A percentile compares a stretch with the other conserved stretches of the same genome.
Conservation (phyloP, 2,329 filamentous ascomycete genomes). For the Basipetospora chlamydospora region DNA sequence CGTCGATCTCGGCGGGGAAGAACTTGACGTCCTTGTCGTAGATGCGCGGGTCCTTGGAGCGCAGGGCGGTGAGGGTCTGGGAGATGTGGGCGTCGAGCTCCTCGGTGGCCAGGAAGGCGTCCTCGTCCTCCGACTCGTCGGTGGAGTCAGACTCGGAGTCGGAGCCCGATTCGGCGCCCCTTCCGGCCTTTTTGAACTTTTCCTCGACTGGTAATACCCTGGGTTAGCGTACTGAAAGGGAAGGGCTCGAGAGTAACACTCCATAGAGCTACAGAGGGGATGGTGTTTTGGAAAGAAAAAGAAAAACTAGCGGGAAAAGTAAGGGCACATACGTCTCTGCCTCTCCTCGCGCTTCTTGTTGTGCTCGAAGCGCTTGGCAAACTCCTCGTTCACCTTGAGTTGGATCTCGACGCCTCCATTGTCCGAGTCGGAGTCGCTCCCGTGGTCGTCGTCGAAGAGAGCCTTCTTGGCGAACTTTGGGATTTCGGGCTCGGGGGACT, state of each 20-base stretch:
- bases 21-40: constrained; percentile 64
- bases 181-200: constrained; percentile 51
- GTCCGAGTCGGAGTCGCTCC: constrained; percentile 22
- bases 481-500: constrained; percentile 7
- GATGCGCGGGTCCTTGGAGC: constrained; percentile 77
- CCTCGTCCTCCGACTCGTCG: constrained; percentile 79
- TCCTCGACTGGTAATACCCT: constrained; percentile 51
- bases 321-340: constrained; percentile 42
- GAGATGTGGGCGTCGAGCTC: constrained; percentile 77
- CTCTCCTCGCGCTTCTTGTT: constrained; percentile 94
- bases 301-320: not conserved
- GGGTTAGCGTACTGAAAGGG: not conserved
- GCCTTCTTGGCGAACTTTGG: constrained; percentile 27
- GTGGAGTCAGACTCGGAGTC: constrained; percentile 47
- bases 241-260: too few species aligned
- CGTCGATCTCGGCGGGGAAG: constrained; percentile 38
- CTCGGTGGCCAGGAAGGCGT: constrained; percentile 73
- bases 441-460: constrained; percentile 41
- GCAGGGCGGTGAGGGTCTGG: constrained; percentile 74
- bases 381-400: constrained; percentile 81
- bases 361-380: constrained; percentile 78
- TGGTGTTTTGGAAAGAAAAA: not conserved
- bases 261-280: not conserved
- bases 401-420: constrained; percentile 17
- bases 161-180: too few species aligned